Evolutionary conservation across 768 basidiomycete species (phyloP), one percentile per base, ranked within the genome.

Genomic region (Boletus eberwhitei): DNA sequence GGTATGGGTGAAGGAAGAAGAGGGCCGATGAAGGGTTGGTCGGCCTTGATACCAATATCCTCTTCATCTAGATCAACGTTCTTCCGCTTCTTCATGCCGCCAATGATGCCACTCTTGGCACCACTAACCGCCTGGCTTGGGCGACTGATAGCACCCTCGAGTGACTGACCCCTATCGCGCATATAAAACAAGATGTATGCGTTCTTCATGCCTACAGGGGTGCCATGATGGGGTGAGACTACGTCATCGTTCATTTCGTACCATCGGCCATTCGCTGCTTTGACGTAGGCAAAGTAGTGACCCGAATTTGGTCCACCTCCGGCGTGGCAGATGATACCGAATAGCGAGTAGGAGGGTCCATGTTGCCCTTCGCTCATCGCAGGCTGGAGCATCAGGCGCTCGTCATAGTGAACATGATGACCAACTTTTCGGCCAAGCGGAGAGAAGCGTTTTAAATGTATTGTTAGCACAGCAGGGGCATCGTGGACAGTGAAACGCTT

Each of bases 101-200:
- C 75, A 2, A 78, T 73, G 44, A 87, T 61, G 21, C 71, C 60
- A 26, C 64, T 71, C 62, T 72, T 79, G 47, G 64, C 62, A 16
- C 64, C 52, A 22, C 54, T 43, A 8, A 17, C 35, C 14, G 52
- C 59, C 50, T 55, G 65, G 21, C 58, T 60, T 29, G 71, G 50
- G 21, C 61, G 59, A 50, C 46, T 57, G 53, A 89, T 73, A 6
- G 81, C 86, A 17, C 85, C 83, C 60, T 88, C 82, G 44, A 91
- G 73, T 5, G 77, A 80, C 63, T 90, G 86, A 8, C 90, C 91
- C 69, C 84, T 87, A 53, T 87, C 85, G 48, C 85, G 84, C 41
- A 93, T 80, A 70, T 98, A 99, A 74, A 96, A 94, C 53, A 99
- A 76, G 58, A 98, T 82, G 61, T 99, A 99, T 54, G 97, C 97